Conservation (phyloP, 208 protist genomes). For the Trypanosoma platydactyli region DNA sequence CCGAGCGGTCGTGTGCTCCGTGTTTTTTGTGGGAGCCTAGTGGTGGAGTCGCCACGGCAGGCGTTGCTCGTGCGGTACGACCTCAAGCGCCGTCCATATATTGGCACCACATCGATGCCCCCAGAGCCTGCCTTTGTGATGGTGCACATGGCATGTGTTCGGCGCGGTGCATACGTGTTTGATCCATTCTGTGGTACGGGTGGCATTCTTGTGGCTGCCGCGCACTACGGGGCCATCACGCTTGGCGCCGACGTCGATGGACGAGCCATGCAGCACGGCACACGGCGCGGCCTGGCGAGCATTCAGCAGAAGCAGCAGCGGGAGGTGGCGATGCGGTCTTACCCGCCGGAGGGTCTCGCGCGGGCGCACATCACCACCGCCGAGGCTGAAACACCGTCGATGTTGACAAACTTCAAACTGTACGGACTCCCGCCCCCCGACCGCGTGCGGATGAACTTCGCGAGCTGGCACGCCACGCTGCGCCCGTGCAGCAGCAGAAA, state of each 20-base stretch:
- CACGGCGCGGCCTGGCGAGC: slow-evolving; percentile 44
- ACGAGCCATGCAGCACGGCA: slow-evolving; percentile 77
- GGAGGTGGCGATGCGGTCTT: slow-evolving; percentile 41
- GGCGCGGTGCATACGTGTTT: slow-evolving; percentile 53
- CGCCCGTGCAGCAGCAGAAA: slow-evolving; percentile 5
- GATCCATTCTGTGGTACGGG: slow-evolving; percentile 95
- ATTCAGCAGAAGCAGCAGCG: slow-evolving; percentile 75
- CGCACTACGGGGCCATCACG: slow-evolving; percentile 83
- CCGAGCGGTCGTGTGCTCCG: slow-evolving; percentile 44
- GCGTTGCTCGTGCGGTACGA: slow-evolving; percentile 70
- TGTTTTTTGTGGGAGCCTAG: slow-evolving; percentile 47
- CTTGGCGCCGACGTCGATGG: slow-evolving; percentile 92
- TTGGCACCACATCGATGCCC: slow-evolving; percentile 96
- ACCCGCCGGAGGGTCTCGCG: slow-evolving; percentile 32
- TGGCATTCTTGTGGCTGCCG: slow-evolving; percentile 83
- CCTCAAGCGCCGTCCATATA: slow-evolving; percentile 87
- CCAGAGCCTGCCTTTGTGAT: slow-evolving; percentile 92
- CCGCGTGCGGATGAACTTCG: slow-evolving; percentile 84
- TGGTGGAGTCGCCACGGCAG: slow-evolving; percentile 39
- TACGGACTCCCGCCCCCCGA: slow-evolving; percentile 76
- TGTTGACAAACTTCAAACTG: slow-evolving; percentile 90
- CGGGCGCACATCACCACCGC: slow-evolving; percentile 30
- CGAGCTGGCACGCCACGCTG: slow-evolving; percentile 45
- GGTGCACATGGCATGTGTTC: slow-evolving; percentile 85
- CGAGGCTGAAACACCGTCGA: slow-evolving; percentile 46